Conservation (phyloP, 495 filamentous ascomycete genomes). For the Lophiostoma macrostomum region DNA sequence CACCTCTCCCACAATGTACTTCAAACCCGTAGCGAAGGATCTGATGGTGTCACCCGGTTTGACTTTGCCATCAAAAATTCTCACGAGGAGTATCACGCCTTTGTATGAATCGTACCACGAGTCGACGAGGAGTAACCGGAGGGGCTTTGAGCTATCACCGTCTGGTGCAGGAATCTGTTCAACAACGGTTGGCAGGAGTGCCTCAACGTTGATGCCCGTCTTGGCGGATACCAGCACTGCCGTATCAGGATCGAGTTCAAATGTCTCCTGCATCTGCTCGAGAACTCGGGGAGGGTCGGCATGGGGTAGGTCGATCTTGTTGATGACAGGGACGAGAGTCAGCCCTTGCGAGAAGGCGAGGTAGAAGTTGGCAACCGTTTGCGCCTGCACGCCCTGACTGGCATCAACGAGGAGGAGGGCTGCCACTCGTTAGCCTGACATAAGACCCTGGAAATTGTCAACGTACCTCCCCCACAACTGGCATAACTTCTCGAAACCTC, state of each 20-base stretch:
- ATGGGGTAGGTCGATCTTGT: slow-evolving; percentile 89
- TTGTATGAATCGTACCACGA: slow-evolving; percentile 97
- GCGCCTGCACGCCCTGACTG: slow-evolving; percentile 86
- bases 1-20: slow-evolving; percentile 92
- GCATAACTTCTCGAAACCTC: slow-evolving; percentile 95
- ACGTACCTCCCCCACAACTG: slow-evolving; percentile 70
- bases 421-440: neutral
- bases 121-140: slow-evolving; percentile 87
- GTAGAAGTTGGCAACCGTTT: slow-evolving; percentile 97
- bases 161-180: slow-evolving; percentile 76
- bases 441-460: neutral
- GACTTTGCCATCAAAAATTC: slow-evolving; percentile 85
- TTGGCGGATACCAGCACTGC: slow-evolving; percentile 91
- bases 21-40: slow-evolving; percentile 80
- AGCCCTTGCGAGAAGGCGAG: slow-evolving; percentile 90
- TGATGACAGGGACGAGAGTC: slow-evolving; percentile 83
- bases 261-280: slow-evolving; percentile 76
- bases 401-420: slow-evolving; percentile 91
- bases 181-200: slow-evolving; percentile 77
- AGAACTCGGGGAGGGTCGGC: slow-evolving; percentile 82
- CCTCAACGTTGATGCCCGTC: slow-evolving; percentile 80
- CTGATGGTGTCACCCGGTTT: slow-evolving; percentile 76
- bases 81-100: slow-evolving; percentile 86
- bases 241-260: slow-evolving; percentile 78
- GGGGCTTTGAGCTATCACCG: slow-evolving; percentile 66